Percentiles rank a stretch among this genome's conserved stretches.
Conservation (phyloP, 2,329 filamentous ascomycete genomes). For the Alternaria ethzedia region DNA sequence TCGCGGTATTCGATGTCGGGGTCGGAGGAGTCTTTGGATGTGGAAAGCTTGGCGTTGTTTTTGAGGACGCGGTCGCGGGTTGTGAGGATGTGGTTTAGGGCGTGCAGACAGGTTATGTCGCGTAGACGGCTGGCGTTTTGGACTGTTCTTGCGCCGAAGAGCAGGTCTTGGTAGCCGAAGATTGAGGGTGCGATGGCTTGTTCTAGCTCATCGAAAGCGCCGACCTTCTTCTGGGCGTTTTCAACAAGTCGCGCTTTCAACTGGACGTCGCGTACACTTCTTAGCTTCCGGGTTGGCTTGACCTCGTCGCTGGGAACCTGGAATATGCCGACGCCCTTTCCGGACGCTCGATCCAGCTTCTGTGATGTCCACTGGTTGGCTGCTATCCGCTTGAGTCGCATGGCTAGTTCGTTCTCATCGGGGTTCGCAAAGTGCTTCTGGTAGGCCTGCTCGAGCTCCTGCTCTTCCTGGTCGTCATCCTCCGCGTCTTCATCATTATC, state of each 20-base stretch:
- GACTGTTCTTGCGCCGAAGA: slow-evolving; percentile 75
- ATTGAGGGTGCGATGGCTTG: slow-evolving; percentile 72
- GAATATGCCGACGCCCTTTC: slow-evolving; percentile 29
- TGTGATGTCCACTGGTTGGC: slow-evolving; percentile 57
- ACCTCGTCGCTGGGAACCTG: slow-evolving; percentile 33
- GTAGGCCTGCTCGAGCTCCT: slow-evolving; percentile 68
- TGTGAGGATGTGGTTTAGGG: slow-evolving; percentile 91
- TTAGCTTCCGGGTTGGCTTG: slow-evolving; percentile 27
- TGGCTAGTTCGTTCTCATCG: slow-evolving; percentile 65
- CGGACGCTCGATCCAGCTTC: slow-evolving; percentile 41
- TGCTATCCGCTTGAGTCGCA: slow-evolving; percentile 56
- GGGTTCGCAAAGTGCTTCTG: slow-evolving; percentile 78
- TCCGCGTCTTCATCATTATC: slow-evolving; percentile 45
- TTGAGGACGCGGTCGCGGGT: slow-evolving; percentile 91
- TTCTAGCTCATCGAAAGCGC: slow-evolving; percentile 66
- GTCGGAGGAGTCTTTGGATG: slow-evolving; percentile 65
- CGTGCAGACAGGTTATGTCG: slow-evolving; percentile 78
- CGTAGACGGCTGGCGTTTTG: slow-evolving; percentile 73
- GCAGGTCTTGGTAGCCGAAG: slow-evolving; percentile 81
- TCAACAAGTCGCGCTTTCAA: slow-evolving; percentile 43
- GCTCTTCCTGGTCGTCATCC: slow-evolving; percentile 25
- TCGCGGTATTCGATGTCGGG: slow-evolving; percentile 80
- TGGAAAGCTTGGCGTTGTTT: slow-evolving; percentile 81
- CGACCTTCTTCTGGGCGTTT: slow-evolving; percentile 40
- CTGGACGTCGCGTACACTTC: slow-evolving; percentile 34